These are phyloP conservation scores for Phaeosphaeria sp. DNA, from an alignment of 2,329 filamentous ascomycete species.

Conservation along the genomic window DNA sequence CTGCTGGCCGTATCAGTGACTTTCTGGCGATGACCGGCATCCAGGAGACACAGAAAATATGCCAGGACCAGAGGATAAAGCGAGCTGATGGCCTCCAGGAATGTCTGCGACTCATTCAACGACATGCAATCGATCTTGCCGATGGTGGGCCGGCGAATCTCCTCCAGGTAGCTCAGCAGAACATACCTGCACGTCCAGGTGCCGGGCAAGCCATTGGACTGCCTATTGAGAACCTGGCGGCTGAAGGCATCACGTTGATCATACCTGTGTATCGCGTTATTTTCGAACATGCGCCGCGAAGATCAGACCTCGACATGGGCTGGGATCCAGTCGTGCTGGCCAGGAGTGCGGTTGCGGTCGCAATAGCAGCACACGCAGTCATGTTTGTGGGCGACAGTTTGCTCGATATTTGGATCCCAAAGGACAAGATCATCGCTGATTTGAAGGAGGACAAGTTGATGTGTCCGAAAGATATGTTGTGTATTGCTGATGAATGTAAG, in stretches of 20 bases:
- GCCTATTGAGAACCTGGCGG: slow-evolving; percentile 3
- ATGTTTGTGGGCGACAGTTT: slow-evolving; percentile 2
- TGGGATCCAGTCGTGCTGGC: not conserved
- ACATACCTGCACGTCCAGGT: slow-evolving; percentile 2
- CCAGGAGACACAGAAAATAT: not conserved
- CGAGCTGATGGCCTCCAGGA: not conserved
- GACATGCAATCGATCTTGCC: slow-evolving; percentile 1
- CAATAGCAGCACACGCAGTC: slow-evolving; percentile 5
- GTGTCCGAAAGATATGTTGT: slow-evolving; percentile 18
- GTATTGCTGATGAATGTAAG: slow-evolving; percentile 10
- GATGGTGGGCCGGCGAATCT: slow-evolving; percentile 3
- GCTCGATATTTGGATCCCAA: slow-evolving; percentile 8
- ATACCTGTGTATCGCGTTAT: slow-evolving; percentile 10
- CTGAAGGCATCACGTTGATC: not conserved
- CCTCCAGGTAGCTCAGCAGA: slow-evolving; percentile 3
- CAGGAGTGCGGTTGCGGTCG: not conserved
- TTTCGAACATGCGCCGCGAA: not conserved
- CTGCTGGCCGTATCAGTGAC: slow-evolving; percentile 10
- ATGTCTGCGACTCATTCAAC: slow-evolving; percentile 1
- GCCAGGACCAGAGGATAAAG: slow-evolving; percentile 6
- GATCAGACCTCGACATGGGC: not conserved
- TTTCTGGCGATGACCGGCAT: slow-evolving; percentile 12
- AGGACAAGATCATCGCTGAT: slow-evolving; percentile 2
- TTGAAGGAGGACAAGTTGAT: slow-evolving; percentile 15
- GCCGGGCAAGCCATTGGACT: slow-evolving; percentile 8